Percentiles rank a stretch among this genome's conserved stretches.
Evolutionary conservation across 2,329 filamentous ascomycete genomes (phyloP).

Genomic region (Mariannaea elegans): DNA sequence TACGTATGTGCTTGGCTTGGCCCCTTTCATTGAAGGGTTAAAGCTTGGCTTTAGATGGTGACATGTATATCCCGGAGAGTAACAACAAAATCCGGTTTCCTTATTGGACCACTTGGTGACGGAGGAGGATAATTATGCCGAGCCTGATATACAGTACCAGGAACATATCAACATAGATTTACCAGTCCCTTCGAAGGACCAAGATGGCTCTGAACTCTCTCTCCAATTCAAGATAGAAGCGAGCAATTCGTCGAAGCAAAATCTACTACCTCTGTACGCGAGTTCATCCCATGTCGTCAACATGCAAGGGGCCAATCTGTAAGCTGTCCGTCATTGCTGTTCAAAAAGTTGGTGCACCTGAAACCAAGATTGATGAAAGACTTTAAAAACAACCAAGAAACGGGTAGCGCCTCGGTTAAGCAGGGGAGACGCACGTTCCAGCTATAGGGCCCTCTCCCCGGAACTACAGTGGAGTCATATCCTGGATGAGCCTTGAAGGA

Average conservation of each 20-base stretch:
- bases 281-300: conserved; percentile 14
- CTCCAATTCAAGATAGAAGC: too few relatives aligned
- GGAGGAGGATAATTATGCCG: too few relatives aligned
- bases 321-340: conserved; percentile 19
- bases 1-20: conserved; percentile 7
- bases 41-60: neutral
- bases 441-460: neutral
- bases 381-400: too few relatives aligned
- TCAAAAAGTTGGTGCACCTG: conserved; percentile 33
- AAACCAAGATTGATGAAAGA: conserved; percentile 20
- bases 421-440: neutral
- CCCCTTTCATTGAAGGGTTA: neutral
- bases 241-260: too few relatives aligned
- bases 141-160: too few relatives aligned
- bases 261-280: neutral
- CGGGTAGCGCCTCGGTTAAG: neutral
- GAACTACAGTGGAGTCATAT: neutral
- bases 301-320: neutral
- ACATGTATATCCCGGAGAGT: too few relatives aligned
- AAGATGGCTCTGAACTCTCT: too few relatives aligned
- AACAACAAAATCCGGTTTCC: too few relatives aligned
- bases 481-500: neutral
- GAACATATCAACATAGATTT: too few relatives aligned
- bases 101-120: too few relatives aligned
- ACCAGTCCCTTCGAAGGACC: too few relatives aligned